These are phyloP conservation scores for Brettanomyces bruxellensis DNA, from an alignment of 805 yeast species.

Conservation along the genomic window DNA sequence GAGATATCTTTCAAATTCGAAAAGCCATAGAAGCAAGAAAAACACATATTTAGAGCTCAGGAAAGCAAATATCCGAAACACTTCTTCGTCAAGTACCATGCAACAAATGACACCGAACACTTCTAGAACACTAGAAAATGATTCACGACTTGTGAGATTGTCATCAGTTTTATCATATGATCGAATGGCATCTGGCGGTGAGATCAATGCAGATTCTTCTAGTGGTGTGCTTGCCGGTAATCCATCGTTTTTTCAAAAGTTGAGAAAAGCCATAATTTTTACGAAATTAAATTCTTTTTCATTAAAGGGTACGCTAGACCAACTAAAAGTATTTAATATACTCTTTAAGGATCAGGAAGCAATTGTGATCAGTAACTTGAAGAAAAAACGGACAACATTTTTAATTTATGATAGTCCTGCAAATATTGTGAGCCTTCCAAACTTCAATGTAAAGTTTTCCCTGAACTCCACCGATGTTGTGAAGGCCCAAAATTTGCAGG, in stretches of 20 bases:
- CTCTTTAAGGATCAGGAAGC: constrained; percentile 50
- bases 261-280: constrained; percentile 63
- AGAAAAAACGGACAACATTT: constrained; percentile 35
- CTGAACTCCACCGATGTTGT: constrained; percentile 29
- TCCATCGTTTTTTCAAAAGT: constrained; percentile 21
- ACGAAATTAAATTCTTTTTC: constrained; percentile 44
- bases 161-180: constrained; percentile 34
- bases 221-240: constrained; percentile 12
- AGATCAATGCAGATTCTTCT: constrained; percentile 18
- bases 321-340: constrained; percentile 30
- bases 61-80: constrained; percentile 17
- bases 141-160: constrained; percentile 24
- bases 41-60: constrained; percentile 10
- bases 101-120: constrained; percentile 31
- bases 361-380: constrained; percentile 42
- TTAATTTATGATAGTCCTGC: constrained; percentile 36
- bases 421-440: constrained; percentile 20
- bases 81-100: constrained; percentile 15
- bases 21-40: constrained; percentile 9
- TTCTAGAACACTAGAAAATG: constrained; percentile 31
- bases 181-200: constrained; percentile 35
- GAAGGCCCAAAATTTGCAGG: constrained; percentile 23
- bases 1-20: constrained; percentile 28
- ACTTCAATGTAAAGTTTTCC: constrained; percentile 13
- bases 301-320: constrained; percentile 21